These are phyloP conservation scores for Stephanodiscus triporus DNA, from an alignment of 108 stramenopile species.

Conservation along the genomic window DNA sequence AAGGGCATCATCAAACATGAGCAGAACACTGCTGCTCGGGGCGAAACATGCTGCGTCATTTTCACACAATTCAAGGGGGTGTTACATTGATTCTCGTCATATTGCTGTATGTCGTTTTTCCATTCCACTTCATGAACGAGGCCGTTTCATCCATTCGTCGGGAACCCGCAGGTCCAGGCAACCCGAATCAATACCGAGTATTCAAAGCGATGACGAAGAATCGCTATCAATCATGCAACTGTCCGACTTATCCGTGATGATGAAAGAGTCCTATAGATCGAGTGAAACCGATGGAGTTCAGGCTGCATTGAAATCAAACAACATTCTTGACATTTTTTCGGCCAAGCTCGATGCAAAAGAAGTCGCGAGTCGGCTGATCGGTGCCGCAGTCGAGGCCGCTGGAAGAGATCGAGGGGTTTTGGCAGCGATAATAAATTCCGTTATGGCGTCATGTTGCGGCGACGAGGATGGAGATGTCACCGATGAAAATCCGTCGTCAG, in stretches of 20 bases:
- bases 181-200: not conserved
- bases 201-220: not conserved
- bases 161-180: not conserved
- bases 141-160: too few species aligned
- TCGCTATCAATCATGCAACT: not conserved
- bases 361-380: slow-evolving; percentile 32
- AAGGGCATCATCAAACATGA: not conserved
- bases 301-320: slow-evolving; percentile 26
- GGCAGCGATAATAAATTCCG: slow-evolving; percentile 58
- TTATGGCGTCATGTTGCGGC: slow-evolving; percentile 60
- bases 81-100: not conserved
- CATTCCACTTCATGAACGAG: not conserved
- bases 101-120: not conserved
- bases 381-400: slow-evolving; percentile 49
- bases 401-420: slow-evolving; percentile 37
- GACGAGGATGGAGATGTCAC: slow-evolving; percentile 6
- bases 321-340: slow-evolving; percentile 14
- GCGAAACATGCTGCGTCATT: not conserved
- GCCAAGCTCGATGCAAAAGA: slow-evolving; percentile 10
- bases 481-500: not conserved
- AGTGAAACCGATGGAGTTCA: slow-evolving; percentile 41
- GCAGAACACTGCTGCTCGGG: not conserved
- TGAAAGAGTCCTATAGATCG: slow-evolving; percentile 26
- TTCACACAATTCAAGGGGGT: not conserved
- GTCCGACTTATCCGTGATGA: not conserved